Percentiles rank a stretch among this genome's conserved stretches.
phyloP scores from a whole-genome alignment of 176 grass and related monocot species.

The Paspalum notatum region DNA sequence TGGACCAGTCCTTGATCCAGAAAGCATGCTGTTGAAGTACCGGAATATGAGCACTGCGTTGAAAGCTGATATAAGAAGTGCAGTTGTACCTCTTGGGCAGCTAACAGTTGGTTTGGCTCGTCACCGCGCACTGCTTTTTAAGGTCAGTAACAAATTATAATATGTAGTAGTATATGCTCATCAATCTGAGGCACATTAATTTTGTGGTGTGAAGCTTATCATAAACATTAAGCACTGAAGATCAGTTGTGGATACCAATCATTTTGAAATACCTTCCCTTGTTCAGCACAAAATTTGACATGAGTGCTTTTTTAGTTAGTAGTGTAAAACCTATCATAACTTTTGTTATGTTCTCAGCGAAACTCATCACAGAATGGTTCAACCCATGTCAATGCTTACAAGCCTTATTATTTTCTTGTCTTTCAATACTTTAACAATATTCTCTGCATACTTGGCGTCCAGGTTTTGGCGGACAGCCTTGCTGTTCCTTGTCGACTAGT shows the following conservation, averaged over 20 bases:
- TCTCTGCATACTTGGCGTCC: conserved; percentile 31
- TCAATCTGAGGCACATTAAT: conserved; percentile 7
- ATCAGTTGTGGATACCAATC: neutral
- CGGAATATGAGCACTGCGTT: conserved; percentile 50
- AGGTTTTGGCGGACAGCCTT: conserved; percentile 93
- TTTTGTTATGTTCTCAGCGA: neutral
- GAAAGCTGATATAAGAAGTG: conserved; percentile 59
- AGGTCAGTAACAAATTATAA: conserved; percentile 60
- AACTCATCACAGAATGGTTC: neutral
- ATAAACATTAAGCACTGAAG: neutral
- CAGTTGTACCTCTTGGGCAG: conserved; percentile 70
- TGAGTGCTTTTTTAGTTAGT: conserved; percentile 1
- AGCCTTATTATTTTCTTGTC: conserved; percentile 17
- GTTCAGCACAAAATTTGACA: conserved; percentile 19
- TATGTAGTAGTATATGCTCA: neutral
- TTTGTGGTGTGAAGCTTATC: conserved; percentile 10
- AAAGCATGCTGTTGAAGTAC: conserved; percentile 65
- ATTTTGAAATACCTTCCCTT: conserved; percentile 31
- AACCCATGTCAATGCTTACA: neutral
- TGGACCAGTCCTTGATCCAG: conserved; percentile 68
- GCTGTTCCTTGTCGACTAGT: conserved; percentile 81
- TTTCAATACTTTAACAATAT: conserved; percentile 28
- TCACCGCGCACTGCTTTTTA: conserved; percentile 93
- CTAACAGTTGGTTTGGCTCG: conserved; percentile 81
- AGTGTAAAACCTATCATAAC: conserved; percentile 5